Base-by-base conservation (phyloP, 2,329 filamentous ascomycete species). In the Diplodia mutila region DNA sequence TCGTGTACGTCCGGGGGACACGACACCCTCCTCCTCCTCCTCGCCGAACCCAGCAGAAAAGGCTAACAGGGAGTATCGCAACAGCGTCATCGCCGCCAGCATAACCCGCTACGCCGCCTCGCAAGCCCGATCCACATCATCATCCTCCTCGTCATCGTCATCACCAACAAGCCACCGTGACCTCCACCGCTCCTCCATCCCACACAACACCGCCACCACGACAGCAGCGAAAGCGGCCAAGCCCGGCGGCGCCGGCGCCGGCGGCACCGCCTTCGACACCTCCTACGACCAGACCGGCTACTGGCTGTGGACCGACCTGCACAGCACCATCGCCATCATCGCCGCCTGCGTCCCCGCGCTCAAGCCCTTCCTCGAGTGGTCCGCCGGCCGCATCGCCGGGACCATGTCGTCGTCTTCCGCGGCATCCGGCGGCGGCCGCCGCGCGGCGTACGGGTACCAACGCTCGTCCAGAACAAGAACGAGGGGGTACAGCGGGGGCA, bases 201-300 rank as follows among this genome's bases (percentile, higher is more conserved):
- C 25, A 4, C 12, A 27, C 48, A 25, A n/a, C 6, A 7, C 1
- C 23, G n/a, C 7, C 4, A 5, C 27, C 3, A 4, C 27, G 0
- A 16, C 2, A 27, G 52, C 27, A n/a, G 51, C 23, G n/a, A n/a
- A n/a, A n/a, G n/a, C n/a, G n/a, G n/a, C n/a, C n/a, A n/a, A n/a
- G n/a, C n/a, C n/a, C n/a, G n/a, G 51, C 21, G 21, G 23, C 21
- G 49, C 18, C 21, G 23, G 23, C 21, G 6, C 29, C 21, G 49
- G 49, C 21, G 18, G 39, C 21, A 4, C 23, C 9, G 5, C n/a
- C 6, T 61, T 61, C 25, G 57, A 61, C 39, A 29, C 57, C 39
- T 46, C 57, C 6, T 61, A 49, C 42, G 57, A 61, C 57, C 57
- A 61, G 34, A 48, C 57, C 11, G 57, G 57, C 57, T 61, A 61